phyloP scores from a whole-genome alignment of 768 basidiomycete species.

The Phaffia australis region DNA sequence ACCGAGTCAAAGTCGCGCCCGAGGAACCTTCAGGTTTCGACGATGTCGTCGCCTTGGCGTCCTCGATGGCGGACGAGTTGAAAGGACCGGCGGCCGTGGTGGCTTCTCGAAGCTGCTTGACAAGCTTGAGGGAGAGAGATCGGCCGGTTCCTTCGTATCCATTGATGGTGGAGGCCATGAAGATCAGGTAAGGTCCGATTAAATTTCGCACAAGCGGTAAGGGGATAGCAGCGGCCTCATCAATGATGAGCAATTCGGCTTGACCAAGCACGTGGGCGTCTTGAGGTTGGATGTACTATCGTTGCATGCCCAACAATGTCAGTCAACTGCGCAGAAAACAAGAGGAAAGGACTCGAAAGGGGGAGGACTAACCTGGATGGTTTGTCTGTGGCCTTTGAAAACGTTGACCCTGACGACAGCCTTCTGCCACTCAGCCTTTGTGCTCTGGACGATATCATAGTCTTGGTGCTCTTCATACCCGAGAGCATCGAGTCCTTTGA shows the following conservation, averaged over 20 bases:
- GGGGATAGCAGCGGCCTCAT: conserved; percentile 96
- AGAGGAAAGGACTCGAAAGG: not conserved
- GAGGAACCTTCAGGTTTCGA: conserved; percentile 12
- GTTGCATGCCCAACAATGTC: not conserved
- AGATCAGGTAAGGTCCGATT: conserved; percentile 87
- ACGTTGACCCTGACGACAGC: conserved; percentile 92
- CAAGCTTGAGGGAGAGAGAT: conserved; percentile 90
- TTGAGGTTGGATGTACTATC: conserved; percentile 95
- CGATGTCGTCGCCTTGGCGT: conserved; percentile 23
- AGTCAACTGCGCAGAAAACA: not conserved
- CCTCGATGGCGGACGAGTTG: conserved; percentile 1
- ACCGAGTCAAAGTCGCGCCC: conserved; percentile 40
- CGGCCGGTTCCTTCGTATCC: conserved; percentile 99
- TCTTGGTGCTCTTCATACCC: conserved; percentile 97
- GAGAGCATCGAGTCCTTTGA: conserved; percentile 87
- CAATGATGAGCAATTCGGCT: conserved; percentile 92
- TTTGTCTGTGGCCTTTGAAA: conserved; percentile 86
- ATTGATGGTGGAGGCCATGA: conserved; percentile 98
- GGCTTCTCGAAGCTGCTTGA: conserved; percentile 89
- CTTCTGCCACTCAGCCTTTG: conserved; percentile 87
- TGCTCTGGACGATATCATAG: conserved; percentile 93
- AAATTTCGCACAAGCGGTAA: conserved; percentile 89
- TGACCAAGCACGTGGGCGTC: conserved; percentile 96
- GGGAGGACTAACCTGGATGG: conserved; percentile 61
- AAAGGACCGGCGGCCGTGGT: conserved; percentile 40